phyloP scores from a whole-genome alignment of 768 basidiomycete species.

The Lactarius hatsudake region DNA sequence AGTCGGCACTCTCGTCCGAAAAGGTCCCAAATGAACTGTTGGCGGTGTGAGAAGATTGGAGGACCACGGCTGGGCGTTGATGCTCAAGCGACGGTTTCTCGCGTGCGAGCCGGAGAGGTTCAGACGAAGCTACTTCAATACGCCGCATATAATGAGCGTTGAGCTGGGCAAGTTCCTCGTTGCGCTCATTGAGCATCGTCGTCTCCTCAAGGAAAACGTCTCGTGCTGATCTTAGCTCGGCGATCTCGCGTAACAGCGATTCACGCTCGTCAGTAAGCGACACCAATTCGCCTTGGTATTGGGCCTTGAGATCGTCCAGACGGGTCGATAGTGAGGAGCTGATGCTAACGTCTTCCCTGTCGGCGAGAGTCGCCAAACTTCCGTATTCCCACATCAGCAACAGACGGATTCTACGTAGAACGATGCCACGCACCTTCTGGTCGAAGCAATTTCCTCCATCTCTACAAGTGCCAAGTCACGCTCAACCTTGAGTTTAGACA shows the following conservation, averaged over 20 bases:
- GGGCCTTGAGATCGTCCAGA: slow-evolving; percentile 80
- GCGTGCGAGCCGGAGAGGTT: background rate
- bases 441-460: slow-evolving; percentile 81
- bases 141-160: slow-evolving; percentile 79
- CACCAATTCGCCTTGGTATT: slow-evolving; percentile 84
- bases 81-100: slow-evolving; percentile 21
- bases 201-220: slow-evolving; percentile 91
- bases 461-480: slow-evolving; percentile 91
- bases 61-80: background rate
- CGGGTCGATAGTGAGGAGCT: slow-evolving; percentile 76
- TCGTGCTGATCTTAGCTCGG: slow-evolving; percentile 80
- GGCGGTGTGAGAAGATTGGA: slow-evolving; percentile 11
- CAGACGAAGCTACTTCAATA: slow-evolving; percentile 47
- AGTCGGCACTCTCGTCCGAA: slow-evolving; percentile 49
- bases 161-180: slow-evolving; percentile 89
- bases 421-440: slow-evolving; percentile 56
- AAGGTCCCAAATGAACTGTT: slow-evolving; percentile 20
- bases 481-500: slow-evolving; percentile 85
- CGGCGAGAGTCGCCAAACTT: slow-evolving; percentile 27
- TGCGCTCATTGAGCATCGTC: slow-evolving; percentile 82
- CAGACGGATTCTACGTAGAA: background rate
- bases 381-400: slow-evolving; percentile 4
- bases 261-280: slow-evolving; percentile 84
- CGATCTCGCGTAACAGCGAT: slow-evolving; percentile 71
- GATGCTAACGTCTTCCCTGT: slow-evolving; percentile 33